Percentiles rank a stretch among this genome's conserved stretches.
These are phyloP conservation scores for Balansia obtecta DNA, from an alignment of 2,329 filamentous ascomycete species.

Conservation along the genomic window DNA sequence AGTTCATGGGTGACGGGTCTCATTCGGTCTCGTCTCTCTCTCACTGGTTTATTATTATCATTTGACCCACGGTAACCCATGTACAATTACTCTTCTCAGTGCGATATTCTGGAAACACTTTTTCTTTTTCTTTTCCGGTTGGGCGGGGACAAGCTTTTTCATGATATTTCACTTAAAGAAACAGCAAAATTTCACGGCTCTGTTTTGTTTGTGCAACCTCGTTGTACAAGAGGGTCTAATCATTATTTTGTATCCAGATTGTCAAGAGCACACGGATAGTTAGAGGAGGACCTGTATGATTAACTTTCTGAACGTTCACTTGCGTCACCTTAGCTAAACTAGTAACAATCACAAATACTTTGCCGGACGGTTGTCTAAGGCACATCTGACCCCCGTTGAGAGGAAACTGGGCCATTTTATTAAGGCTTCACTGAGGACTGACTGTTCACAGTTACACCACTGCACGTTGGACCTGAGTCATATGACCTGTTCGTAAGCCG, in stretches of 20 bases:
- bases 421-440: neutral
- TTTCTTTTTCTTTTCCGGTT: too few relatives aligned
- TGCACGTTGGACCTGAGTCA: neutral
- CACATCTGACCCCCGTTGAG: too few relatives aligned
- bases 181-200: neutral
- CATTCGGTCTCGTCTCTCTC: neutral
- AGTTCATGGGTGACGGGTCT: neutral
- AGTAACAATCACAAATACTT: neutral
- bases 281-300: constrained; percentile 1
- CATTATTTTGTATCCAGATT: neutral
- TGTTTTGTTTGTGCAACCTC: neutral
- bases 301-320: constrained; percentile 4
- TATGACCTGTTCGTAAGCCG: neutral
- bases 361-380: neutral
- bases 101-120: neutral
- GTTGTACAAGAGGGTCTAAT: neutral
- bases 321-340: neutral
- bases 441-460: neutral
- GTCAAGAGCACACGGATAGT: neutral
- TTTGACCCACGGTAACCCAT: constrained; percentile 12
- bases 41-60: neutral
- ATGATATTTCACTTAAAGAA: neutral
- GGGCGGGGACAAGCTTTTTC: neutral
- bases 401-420: neutral
- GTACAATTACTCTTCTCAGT: constrained; percentile 22